Conservation (phyloP, 1,284 basidiomycete genomes). For the Ganoderma multipileum region DNA sequence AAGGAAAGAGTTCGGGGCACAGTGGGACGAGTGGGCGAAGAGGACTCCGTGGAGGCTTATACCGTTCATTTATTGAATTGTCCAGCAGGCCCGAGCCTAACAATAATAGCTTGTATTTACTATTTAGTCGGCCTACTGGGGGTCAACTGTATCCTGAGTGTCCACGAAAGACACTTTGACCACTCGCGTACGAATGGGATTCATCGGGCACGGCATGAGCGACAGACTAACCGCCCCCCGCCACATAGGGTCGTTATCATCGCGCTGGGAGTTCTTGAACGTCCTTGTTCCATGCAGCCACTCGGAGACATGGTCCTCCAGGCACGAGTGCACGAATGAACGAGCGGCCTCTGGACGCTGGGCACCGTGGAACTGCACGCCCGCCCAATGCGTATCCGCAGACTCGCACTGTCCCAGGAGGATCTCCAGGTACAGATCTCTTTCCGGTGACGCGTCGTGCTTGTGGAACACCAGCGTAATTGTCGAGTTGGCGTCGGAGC, state of each 20-base stretch:
- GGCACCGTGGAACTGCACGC: neutral
- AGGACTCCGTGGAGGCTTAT: conserved; percentile 27
- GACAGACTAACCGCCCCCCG: neutral
- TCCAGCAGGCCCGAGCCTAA: no score
- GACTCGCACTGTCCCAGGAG: neutral
- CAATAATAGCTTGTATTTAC: no score
- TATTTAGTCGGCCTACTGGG: neutral
- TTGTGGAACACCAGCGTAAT: neutral
- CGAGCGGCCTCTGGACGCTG: neutral
- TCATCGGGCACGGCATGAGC: conserved; percentile 3
- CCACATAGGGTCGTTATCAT: neutral
- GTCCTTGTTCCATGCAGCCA: neutral
- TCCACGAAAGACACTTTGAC: neutral
- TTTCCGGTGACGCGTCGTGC: neutral
- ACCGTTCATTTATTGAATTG: conserved; percentile 24
- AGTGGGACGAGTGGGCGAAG: conserved; percentile 32
- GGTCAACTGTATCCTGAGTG: no score
- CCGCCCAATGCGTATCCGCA: neutral
- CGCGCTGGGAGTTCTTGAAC: neutral
- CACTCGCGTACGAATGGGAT: conserved; percentile 1
- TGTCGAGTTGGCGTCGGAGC: neutral
- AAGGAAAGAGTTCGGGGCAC: conserved; percentile 25
- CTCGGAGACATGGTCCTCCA: neutral
- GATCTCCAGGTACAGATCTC: neutral
- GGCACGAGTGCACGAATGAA: neutral